phyloP scores from a whole-genome alignment of 441 rosid species.

The Euphorbia celastroides region DNA sequence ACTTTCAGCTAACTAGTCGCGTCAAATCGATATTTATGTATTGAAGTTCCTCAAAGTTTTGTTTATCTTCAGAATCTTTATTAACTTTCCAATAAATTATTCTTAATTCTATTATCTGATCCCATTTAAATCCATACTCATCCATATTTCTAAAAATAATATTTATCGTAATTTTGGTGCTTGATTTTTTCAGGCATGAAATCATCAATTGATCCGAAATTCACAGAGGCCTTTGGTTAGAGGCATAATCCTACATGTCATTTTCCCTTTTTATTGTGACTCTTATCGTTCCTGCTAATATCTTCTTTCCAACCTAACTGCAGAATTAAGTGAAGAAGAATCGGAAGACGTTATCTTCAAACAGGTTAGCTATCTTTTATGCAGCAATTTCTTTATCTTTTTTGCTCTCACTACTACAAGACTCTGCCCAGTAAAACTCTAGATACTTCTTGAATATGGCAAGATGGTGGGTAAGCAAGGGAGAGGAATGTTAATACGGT shows the following conservation, averaged over 20 bases:
- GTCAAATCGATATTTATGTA: not conserved
- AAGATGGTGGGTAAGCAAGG: not conserved
- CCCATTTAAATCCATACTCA: not conserved
- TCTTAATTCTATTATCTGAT: too few relatives aligned
- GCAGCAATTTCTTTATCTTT: not conserved
- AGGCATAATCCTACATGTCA: slow-evolving; percentile 11
- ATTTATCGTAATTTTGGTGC: not conserved
- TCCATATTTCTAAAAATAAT: not conserved
- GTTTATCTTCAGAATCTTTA: not conserved
- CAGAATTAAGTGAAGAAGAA: slow-evolving; percentile 74
- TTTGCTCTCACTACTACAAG: not conserved
- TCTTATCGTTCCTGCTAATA: slow-evolving; percentile 8
- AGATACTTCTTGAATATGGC: not conserved
- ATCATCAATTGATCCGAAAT: slow-evolving; percentile 53
- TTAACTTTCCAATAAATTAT: too few relatives aligned
- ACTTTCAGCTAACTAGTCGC: not conserved
- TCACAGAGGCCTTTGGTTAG: slow-evolving; percentile 77
- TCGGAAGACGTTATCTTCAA: slow-evolving; percentile 89
- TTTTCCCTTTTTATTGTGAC: slow-evolving; percentile 4
- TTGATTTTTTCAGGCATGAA: slow-evolving; percentile 52
- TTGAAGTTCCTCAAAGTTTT: not conserved
- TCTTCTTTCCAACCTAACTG: slow-evolving; percentile 15
- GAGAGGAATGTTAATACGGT: not conserved
- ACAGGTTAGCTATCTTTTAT: slow-evolving; percentile 41
- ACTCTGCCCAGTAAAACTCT: not conserved